phyloP scores from a whole-genome alignment of 2,329 filamentous ascomycete species.

The Diaporthe amygdali region DNA sequence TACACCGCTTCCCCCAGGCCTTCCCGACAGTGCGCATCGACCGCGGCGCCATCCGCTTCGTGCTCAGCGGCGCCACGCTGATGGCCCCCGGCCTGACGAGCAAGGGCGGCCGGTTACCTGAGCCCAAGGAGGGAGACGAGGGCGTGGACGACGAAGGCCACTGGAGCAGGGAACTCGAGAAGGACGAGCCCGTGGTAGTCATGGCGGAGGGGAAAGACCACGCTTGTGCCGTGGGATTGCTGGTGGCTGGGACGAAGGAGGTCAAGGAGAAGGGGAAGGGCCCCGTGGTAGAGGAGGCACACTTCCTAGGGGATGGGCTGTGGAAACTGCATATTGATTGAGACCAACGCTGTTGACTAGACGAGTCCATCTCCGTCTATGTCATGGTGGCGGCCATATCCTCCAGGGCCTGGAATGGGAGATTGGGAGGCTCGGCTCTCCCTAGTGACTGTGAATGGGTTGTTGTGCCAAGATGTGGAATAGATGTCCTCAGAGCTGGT shows the following conservation, averaged over 20 bases:
- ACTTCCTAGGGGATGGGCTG: slow-evolving; percentile 92
- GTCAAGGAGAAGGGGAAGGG: slow-evolving; percentile 96
- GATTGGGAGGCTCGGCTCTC: neutral
- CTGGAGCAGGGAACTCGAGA: slow-evolving; percentile 72
- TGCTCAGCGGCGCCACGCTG: slow-evolving; percentile 88
- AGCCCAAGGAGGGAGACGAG: slow-evolving; percentile 48
- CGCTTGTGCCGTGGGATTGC: slow-evolving; percentile 83
- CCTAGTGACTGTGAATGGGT: neutral
- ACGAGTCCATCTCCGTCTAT: neutral
- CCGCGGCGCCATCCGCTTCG: slow-evolving; percentile 94
- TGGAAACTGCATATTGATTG: slow-evolving; percentile 74
- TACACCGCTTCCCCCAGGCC: slow-evolving; percentile 86
- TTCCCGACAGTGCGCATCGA: slow-evolving; percentile 91
- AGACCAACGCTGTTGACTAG: neutral
- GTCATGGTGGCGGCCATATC: neutral
- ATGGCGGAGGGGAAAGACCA: slow-evolving; percentile 93
- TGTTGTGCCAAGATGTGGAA: neutral
- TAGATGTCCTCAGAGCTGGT: neutral
- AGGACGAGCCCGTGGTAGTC: slow-evolving; percentile 85
- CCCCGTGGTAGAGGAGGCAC: slow-evolving; percentile 89
- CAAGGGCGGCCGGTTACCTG: slow-evolving; percentile 78
- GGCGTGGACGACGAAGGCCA: slow-evolving; percentile 55
- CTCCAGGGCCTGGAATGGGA: neutral
- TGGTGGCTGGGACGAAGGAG: slow-evolving; percentile 87
- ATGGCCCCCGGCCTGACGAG: slow-evolving; percentile 96